phyloP scores from a whole-genome alignment of 2,329 filamentous ascomycete genomes.

The Alternaria atra region DNA sequence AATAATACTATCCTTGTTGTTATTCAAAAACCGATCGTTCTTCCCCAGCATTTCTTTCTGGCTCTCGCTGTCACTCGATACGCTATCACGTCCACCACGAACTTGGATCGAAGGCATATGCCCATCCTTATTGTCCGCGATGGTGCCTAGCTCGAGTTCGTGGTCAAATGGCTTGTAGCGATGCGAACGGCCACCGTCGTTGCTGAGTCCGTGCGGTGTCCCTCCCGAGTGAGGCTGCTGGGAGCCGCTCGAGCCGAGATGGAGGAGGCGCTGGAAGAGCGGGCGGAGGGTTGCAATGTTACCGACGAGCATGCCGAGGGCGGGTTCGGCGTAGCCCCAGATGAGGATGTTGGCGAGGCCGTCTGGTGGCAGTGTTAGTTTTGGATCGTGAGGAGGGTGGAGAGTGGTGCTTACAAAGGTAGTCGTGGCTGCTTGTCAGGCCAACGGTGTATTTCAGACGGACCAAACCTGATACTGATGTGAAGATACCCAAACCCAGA shows the following conservation, averaged over 20 bases:
- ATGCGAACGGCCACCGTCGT: constrained; percentile 2
- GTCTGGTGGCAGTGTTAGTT: constrained; percentile 13
- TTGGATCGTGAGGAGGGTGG: not conserved
- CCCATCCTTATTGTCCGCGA: not conserved
- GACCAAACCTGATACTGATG: constrained; percentile 38
- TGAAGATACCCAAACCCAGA: constrained; percentile 37
- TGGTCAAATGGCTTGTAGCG: constrained; percentile 16
- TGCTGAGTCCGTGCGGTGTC: constrained; percentile 5
- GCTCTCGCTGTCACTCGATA: constrained; percentile 22
- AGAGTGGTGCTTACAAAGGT: constrained; percentile 28
- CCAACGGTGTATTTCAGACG: constrained; percentile 44
- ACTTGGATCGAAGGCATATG: not conserved
- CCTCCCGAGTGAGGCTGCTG: not conserved
- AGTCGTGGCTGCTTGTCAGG: constrained; percentile 44
- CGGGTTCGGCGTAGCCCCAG: constrained; percentile 52
- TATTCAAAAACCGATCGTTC: not conserved
- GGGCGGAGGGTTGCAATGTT: constrained; percentile 47
- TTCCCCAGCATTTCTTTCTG: constrained; percentile 23
- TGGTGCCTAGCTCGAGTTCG: constrained; percentile 15
- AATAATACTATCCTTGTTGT: not conserved
- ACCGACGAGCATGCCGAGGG: constrained; percentile 47
- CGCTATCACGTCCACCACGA: constrained; percentile 14
- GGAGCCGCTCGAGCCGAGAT: constrained; percentile 22
- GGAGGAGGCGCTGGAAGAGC: constrained; percentile 38
- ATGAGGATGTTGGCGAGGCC: constrained; percentile 47